Conservation (phyloP, 1,284 basidiomycete species). For the Tetrapyrgos nigripes region DNA sequence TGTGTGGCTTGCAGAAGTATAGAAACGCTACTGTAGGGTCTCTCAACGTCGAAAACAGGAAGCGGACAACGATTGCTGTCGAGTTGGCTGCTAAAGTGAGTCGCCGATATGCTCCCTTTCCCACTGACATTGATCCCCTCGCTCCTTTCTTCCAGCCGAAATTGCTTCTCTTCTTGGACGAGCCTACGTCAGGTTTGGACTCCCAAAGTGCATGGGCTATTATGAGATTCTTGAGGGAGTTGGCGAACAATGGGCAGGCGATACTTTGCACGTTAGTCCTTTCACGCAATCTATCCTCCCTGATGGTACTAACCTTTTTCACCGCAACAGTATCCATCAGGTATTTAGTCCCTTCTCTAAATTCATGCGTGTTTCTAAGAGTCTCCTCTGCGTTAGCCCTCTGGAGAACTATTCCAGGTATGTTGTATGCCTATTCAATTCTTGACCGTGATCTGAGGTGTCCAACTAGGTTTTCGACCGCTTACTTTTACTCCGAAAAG, state of each 20-base stretch:
- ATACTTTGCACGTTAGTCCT: slow-evolving; percentile 75
- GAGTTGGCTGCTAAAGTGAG: slow-evolving; percentile 86
- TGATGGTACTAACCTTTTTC: too few relatives aligned
- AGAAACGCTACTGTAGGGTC: slow-evolving; percentile 68
- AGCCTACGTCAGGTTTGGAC: slow-evolving; percentile 74
- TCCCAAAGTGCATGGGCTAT: slow-evolving; percentile 52
- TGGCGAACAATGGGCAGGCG: slow-evolving; percentile 88
- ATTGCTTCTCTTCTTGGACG: slow-evolving; percentile 79
- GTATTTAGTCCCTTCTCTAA: slow-evolving; percentile 69
- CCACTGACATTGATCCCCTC: too few relatives aligned
- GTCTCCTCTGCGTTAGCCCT: too few relatives aligned
- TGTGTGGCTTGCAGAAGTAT: slow-evolving; percentile 70
- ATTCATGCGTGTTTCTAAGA: too few relatives aligned
- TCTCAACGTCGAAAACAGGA: slow-evolving; percentile 80
- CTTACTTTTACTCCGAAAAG: slow-evolving; percentile 66
- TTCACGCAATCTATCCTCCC: too few relatives aligned
- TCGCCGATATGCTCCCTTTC: too few relatives aligned
- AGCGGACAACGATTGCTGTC: slow-evolving; percentile 89
- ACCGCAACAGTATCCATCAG: slow-evolving; percentile 86
- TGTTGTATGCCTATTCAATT: too few relatives aligned
- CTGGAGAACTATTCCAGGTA: too few relatives aligned
- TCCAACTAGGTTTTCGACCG: slow-evolving; percentile 85
- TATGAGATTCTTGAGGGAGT: slow-evolving; percentile 82
- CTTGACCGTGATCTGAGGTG: too few relatives aligned
- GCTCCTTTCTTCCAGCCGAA: too few relatives aligned